Evolutionary conservation across 345 rosid genomes (phyloP).

Genomic region (Psidium guajava): DNA sequence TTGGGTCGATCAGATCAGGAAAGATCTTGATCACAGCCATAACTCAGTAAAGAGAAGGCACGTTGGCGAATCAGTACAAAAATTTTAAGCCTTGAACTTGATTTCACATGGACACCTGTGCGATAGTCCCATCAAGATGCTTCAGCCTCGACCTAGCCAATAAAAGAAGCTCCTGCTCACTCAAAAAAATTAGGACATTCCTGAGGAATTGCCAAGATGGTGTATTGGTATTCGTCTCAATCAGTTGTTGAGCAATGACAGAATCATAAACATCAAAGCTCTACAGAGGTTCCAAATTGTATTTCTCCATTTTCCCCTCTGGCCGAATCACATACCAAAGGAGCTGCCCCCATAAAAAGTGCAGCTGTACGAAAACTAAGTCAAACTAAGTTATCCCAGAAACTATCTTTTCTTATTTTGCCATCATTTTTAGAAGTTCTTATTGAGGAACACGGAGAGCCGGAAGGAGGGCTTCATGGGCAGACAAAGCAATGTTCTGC

Average conservation of each 20-base stretch:
- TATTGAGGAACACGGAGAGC: conserved; percentile 34
- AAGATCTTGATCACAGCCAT: background rate
- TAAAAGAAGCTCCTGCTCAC: background rate
- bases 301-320: background rate
- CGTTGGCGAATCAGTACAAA: background rate
- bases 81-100: background rate
- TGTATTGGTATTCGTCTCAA: background rate
- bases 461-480: conserved; percentile 20
- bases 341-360: background rate
- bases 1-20: background rate
- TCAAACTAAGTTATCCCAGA: background rate
- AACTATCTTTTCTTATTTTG: background rate
- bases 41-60: background rate
- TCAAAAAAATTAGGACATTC: background rate
- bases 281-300: background rate
- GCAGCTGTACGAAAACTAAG: background rate
- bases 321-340: background rate
- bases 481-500: conserved; percentile 21
- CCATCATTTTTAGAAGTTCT: background rate
- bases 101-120: background rate
- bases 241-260: background rate
- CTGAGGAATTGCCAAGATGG: background rate
- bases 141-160: background rate
- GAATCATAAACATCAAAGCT: background rate
- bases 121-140: background rate